Evolutionary conservation across 1,139 yeast genomes (phyloP), one percentile per base, ranked within the genome.

Genomic region (Protomyces pachydermus): DNA sequence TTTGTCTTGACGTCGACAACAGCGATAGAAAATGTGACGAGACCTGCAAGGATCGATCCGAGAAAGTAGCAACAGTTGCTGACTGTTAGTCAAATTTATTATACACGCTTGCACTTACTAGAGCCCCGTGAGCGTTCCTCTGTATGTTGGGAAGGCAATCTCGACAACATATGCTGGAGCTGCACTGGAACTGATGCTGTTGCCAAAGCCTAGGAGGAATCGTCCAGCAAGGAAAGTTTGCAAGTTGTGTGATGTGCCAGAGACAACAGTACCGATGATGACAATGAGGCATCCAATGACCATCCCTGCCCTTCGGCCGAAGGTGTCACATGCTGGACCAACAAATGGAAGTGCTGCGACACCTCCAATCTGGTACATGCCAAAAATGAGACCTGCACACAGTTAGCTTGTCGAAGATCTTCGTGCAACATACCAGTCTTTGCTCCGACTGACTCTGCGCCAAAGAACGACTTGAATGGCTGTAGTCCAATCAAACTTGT

Each of bases 31-130:
- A 76, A 81, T 2, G 83, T 78, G 45, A 80, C 77, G 81, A 84
- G 79, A 1, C 87, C 82, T 6, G 86, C 85, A 56, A 83, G 69
- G 46, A 81, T 72, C 9, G 85, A 81, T 52, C 87, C 87, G 56
- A 82, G 69, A 71, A 81, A 77, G 81, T 82, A 81, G 72, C 81
- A 79, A 65, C 79, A 79, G 74, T 80, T 81, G 71, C 32, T 28
- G 8, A 28, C 8, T 28, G 32, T 28, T 28, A 28, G 32, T 28
- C 32, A 28, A 28, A 4, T 28, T 3, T 28, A 4, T 2, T 6
- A 28, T 6, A 28, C 5, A 28, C 32, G 32, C 5, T 28, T 28
- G 32, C 32, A 6, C 32, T 28, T 28, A 28, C 32, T 79, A 82
- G 56, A 77, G 72, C 32, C 81, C 75, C 34, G 85, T 81, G 39